These are phyloP conservation scores for Neurospora tetraspora DNA, from an alignment of 495 filamentous ascomycete species.

Conservation along the genomic window DNA sequence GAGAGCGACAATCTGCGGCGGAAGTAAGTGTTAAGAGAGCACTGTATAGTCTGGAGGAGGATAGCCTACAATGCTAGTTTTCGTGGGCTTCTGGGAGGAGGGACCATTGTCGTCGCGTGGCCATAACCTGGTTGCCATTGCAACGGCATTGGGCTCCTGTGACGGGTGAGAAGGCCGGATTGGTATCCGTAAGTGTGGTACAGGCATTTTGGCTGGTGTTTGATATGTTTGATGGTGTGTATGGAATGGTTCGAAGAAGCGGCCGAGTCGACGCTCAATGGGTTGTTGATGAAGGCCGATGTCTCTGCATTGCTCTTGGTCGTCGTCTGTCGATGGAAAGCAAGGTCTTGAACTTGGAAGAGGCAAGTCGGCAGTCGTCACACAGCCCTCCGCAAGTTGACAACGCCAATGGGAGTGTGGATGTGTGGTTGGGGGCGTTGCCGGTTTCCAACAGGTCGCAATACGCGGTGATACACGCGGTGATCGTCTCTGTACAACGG, in stretches of 20 bases:
- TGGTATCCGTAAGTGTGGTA: conserved; percentile 8
- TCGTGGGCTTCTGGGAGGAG: conserved; percentile 1
- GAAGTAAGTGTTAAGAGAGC: neutral
- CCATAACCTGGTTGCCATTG: conserved; percentile 1
- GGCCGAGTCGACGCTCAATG: conserved; percentile 1
- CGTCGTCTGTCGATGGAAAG: neutral
- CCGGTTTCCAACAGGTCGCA: neutral
- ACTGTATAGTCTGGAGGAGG: neutral
- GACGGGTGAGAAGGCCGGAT: conserved; percentile 3
- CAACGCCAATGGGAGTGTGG: neutral
- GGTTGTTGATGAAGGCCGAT: conserved; percentile 8
- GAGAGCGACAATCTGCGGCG: conserved; percentile 11
- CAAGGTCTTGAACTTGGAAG: neutral
- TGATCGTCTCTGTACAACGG: neutral
- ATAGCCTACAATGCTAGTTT: conserved; percentile 5
- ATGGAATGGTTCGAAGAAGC: neutral
- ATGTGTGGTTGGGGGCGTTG: neutral
- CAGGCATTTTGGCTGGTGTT: conserved; percentile 5
- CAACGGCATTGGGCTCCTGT: neutral
- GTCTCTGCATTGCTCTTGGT: conserved; percentile 12
- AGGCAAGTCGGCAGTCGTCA: conserved; percentile 3
- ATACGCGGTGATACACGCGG: neutral
- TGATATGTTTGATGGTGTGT: neutral
- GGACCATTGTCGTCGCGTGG: neutral
- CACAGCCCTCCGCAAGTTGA: neutral